phyloP scores from a whole-genome alignment of 2,329 filamentous ascomycete species.

The Ophiocordyceps camponoti-saundersi region DNA sequence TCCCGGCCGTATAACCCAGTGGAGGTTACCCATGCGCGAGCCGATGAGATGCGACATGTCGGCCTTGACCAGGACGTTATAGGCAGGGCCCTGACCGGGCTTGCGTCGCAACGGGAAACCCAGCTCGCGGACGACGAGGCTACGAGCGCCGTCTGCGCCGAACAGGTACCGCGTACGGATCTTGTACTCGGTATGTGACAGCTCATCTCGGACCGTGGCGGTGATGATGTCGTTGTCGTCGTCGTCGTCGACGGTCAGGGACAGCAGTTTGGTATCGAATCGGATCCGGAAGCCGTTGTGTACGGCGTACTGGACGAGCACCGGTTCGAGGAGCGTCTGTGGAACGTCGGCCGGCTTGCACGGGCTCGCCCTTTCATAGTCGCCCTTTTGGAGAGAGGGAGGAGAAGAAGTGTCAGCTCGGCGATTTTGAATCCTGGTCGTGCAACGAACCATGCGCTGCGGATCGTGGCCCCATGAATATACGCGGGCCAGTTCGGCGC shows the following conservation, averaged over 20 bases:
- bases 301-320: constrained; percentile 19
- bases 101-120: constrained; percentile 23
- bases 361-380: constrained; percentile 23
- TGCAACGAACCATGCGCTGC: constrained; percentile 16
- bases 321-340: constrained; percentile 23
- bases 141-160: constrained; percentile 31
- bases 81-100: constrained; percentile 19
- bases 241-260: constrained; percentile 12
- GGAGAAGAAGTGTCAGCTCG: too few relatives aligned
- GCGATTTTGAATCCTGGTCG: not conserved
- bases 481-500: constrained; percentile 30
- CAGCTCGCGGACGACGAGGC: constrained; percentile 19
- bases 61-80: constrained; percentile 23
- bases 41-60: constrained; percentile 32
- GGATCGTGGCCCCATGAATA: constrained; percentile 35
- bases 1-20: constrained; percentile 42
- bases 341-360: constrained; percentile 24
- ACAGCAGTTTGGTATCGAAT: constrained; percentile 13
- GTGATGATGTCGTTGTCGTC: constrained; percentile 10
- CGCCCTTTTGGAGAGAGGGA: constrained; percentile 13
- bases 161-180: constrained; percentile 36
- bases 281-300: constrained; percentile 17
- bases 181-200: constrained; percentile 18
- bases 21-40: constrained; percentile 37
- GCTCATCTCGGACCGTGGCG: constrained; percentile 16